Evolutionary conservation across 805 yeast genomes (phyloP).

Genomic region (Lipomyces chichibuensis): DNA sequence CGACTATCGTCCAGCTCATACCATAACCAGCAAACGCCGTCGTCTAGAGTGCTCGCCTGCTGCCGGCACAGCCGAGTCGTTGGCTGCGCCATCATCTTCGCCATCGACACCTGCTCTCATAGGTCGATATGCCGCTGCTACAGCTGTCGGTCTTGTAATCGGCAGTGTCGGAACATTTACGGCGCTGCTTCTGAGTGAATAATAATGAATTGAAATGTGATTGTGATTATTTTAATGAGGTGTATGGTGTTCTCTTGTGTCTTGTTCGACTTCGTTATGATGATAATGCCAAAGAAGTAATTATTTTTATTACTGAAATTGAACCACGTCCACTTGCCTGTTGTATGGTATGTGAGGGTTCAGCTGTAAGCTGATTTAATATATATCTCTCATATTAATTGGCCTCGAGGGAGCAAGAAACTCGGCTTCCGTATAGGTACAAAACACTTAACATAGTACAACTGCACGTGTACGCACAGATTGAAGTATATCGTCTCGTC

Average conservation of each 20-base stretch:
- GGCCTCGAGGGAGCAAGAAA: too few species aligned
- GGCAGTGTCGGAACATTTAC: slow-evolving; percentile 36
- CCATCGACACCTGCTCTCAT: slow-evolving; percentile 1
- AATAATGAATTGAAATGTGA: not conserved
- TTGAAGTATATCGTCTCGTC: not conserved
- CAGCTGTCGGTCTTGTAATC: slow-evolving; percentile 31
- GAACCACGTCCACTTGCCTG: not conserved
- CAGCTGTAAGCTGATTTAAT: not conserved
- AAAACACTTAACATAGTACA: not conserved
- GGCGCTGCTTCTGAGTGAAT: slow-evolving; percentile 19
- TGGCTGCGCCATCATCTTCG: not conserved
- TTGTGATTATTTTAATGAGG: not conserved
- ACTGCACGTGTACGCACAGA: not conserved
- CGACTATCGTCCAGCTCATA: not conserved
- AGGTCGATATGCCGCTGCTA: slow-evolving; percentile 19
- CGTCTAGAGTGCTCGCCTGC: not conserved
- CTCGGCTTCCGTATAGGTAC: not conserved
- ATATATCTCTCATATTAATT: too few species aligned
- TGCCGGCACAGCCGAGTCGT: not conserved
- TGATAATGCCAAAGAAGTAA: not conserved
- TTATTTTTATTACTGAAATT: not conserved
- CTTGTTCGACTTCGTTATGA: not conserved
- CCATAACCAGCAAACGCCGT: not conserved
- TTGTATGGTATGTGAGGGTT: not conserved
- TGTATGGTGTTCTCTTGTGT: not conserved